Evolutionary conservation across 1,284 basidiomycete species (phyloP).

Genomic region (Fomitopsis palustris): DNA sequence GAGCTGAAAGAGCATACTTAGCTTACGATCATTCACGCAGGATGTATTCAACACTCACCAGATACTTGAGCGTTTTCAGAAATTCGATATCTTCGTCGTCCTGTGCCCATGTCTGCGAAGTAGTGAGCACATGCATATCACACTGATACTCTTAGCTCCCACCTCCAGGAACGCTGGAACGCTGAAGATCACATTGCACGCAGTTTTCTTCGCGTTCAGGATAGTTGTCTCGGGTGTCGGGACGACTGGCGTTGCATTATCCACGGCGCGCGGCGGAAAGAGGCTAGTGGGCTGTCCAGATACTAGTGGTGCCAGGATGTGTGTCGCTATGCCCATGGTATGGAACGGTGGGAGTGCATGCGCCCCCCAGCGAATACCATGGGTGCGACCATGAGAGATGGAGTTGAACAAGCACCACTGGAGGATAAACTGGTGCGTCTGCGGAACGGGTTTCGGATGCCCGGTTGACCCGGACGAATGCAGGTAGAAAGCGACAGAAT

Average conservation of each 20-base stretch:
- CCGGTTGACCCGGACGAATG: constrained; percentile 23
- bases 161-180: constrained; percentile 17
- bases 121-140: too few species aligned
- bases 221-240: constrained; percentile 14
- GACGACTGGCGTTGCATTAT: constrained; percentile 9
- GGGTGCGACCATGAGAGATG: not conserved
- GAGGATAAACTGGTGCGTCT: constrained; percentile 10
- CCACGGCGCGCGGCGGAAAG: constrained; percentile 6
- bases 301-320: constrained; percentile 10
- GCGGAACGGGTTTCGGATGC: constrained; percentile 19
- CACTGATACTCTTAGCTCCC: too few species aligned
- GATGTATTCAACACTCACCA: constrained; percentile 8
- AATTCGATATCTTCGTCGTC: constrained; percentile 14
- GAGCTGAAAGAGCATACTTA: not conserved
- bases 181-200: constrained; percentile 7
- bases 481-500: constrained; percentile 12
- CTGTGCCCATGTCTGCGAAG: constrained; percentile 14
- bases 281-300: constrained; percentile 7
- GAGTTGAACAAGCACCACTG: constrained; percentile 8
- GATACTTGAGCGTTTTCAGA: constrained; percentile 10
- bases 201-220: constrained; percentile 1
- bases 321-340: constrained; percentile 11
- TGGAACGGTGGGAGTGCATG: constrained; percentile 16
- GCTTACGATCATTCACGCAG: not conserved
- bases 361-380: constrained; percentile 4